These are phyloP conservation scores for Papiliotrema laurentii DNA, from an alignment of 1,284 basidiomycete genomes.

Conservation along the genomic window DNA sequence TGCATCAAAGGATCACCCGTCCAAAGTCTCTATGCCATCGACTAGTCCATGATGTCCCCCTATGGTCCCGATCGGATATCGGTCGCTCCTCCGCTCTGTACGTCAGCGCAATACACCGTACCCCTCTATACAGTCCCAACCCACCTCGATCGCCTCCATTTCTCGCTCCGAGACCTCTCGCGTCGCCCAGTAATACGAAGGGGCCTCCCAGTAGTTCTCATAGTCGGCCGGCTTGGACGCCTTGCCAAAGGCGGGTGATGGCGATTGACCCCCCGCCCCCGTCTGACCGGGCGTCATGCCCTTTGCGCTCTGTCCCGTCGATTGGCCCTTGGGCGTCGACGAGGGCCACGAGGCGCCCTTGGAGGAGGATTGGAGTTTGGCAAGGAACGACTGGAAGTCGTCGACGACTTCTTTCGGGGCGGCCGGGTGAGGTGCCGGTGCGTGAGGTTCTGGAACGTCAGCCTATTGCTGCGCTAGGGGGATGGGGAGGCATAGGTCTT, in stretches of 20 bases:
- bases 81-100: conserved; percentile 66
- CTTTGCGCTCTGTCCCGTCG: conserved; percentile 10
- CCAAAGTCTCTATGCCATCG: neutral
- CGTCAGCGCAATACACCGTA: conserved; percentile 4
- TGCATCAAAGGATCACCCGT: neutral
- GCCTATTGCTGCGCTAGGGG: neutral
- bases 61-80: conserved; percentile 35
- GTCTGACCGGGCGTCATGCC: conserved; percentile 11
- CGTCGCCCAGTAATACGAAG: conserved; percentile 62
- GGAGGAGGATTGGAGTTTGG: conserved; percentile 53
- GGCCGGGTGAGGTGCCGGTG: conserved; percentile 67
- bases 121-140: conserved; percentile 31
- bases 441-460: conserved; percentile 53
- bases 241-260: neutral
- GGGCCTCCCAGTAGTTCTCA: conserved; percentile 74
- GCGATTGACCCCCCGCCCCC: neutral
- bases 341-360: conserved; percentile 17
- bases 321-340: conserved; percentile 31
- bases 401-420: conserved; percentile 67
- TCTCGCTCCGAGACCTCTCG: conserved; percentile 62
- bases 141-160: conserved; percentile 73
- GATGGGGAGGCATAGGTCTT: neutral
- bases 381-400: conserved; percentile 58
- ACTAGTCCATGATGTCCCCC: neutral
- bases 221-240: conserved; percentile 49